These are phyloP conservation scores for Malus sylvestris DNA, from an alignment of 306 rosid genomes.

Conservation along the genomic window DNA sequence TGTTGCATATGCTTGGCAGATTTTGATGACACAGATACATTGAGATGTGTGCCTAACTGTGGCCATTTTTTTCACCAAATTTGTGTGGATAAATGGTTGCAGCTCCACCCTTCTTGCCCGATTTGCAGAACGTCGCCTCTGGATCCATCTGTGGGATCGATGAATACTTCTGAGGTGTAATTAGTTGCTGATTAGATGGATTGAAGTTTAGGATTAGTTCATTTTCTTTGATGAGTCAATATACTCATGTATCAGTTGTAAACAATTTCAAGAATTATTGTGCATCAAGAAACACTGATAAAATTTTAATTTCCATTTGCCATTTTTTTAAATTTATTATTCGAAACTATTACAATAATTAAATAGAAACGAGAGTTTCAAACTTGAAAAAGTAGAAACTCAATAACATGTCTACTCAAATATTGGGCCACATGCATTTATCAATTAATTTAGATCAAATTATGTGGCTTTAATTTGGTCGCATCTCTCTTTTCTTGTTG, in stretches of 20 bases:
- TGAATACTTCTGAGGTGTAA: neutral
- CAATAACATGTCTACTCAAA: too few relatives aligned
- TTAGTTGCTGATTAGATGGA: neutral
- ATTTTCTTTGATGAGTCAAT: neutral
- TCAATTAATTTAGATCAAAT: neutral
- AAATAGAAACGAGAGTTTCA: too few relatives aligned
- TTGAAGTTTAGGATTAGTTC: neutral
- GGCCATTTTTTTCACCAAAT: constrained; percentile 16
- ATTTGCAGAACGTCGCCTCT: constrained; percentile 3
- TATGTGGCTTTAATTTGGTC: neutral
- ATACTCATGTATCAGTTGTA: neutral
- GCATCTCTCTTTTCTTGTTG: neutral
- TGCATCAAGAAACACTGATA: neutral
- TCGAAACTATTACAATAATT: too few relatives aligned
- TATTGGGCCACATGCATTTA: too few relatives aligned
- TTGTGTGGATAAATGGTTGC: constrained; percentile 13
- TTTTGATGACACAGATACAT: neutral
- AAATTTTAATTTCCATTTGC: neutral
- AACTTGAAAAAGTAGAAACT: too few relatives aligned
- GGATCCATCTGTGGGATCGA: neutral
- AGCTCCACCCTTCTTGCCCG: constrained; percentile 14
- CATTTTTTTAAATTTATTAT: too few relatives aligned
- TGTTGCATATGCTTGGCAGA: constrained; percentile 11
- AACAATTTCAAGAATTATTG: neutral
- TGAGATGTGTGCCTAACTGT: constrained; percentile 10